Base-by-base conservation (phyloP, 2,329 filamentous ascomycete species). In the Ophiostoma perfectum region DNA sequence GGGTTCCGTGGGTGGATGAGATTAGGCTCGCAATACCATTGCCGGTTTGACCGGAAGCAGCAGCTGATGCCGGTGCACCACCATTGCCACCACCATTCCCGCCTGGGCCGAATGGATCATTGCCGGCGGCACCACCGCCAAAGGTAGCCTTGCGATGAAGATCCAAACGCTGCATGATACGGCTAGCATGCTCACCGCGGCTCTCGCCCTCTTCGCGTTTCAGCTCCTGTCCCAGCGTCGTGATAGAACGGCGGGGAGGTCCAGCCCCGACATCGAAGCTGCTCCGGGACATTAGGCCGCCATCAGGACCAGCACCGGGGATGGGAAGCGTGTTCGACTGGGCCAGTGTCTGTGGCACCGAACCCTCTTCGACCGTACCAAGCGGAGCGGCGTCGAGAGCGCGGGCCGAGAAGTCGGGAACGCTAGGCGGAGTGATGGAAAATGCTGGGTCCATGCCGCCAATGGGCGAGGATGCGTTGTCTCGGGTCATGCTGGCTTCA, bases 81-180 rank as follows among this genome's bases (percentile, higher is more conserved):
- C 60, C 66, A 49, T 49, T 45, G 16, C 49, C 39, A 12, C 38
- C 42, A 83, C 82, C 60, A 42, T 38, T 42, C 16, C 38, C 58
- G n/a, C 38, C 52, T 1, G 45, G 39, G 5, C 18, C 41, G 18
- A 58, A 38, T 1, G 52, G 12, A 11, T 45, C 67, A 42, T 14
- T 38, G 16, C 45, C 47, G 6, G 8, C 44, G 3, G 8, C 65
- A n/a, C 14, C 62, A 5, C 64, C 63, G 1, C 55, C 64, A 44
- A 88, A 85, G 6, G 88, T 86, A 49, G 88, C 83, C 76, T 94
- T 96, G 72, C 94, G 88, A 77, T 96, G 91, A 69, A 97, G 82
- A 77, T 97, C 94, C 62, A 97, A 84, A 78, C 93, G 97, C 76
- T 96, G 92, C 77, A 97, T 97, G 71, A 98, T 92, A 70, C 93